Evolutionary conservation across 2,329 filamentous ascomycete genomes (phyloP), one percentile per base, ranked within the genome.

Genomic region (Atkinsonella hypoxylon): DNA sequence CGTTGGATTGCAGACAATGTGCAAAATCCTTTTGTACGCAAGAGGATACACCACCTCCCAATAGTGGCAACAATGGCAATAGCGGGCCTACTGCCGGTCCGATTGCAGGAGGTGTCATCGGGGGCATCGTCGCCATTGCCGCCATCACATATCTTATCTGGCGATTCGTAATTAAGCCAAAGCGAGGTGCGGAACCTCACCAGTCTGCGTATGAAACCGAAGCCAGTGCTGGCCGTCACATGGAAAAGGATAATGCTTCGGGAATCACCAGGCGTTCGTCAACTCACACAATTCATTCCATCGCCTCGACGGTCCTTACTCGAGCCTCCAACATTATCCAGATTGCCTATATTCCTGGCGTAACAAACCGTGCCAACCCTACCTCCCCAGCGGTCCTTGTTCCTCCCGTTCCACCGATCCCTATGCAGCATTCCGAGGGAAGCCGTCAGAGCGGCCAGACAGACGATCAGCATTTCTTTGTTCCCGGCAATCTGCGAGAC

Each of bases 321-420:
- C 83, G 93, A 55, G 93, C 93, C 46, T 97, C 93, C 62, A 98
- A 98, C 72, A 91, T 98, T 64, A 98, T 98, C 61, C 93, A 97
- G 70, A 98, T 98, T 68, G 93, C 93, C 51, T 98, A 97, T 67
- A 97, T 98, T 57, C 93, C 93, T 13, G 93, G 93, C 53, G 90
- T 97, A 61, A 96, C 89, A 54, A 96, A 96, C 70, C 81, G 91
- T 58, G 89, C 90, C 12, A 83, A 84, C 8, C 86, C 87, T 5
- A 83, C 85, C n/a, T 91, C 89, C 0, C 87, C 88, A 3, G 82
- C 81, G 39, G 72, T 89, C 18, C 78, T 91, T 47, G 86, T 94
- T 4, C 89, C 90, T n/a, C 91, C 91, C 0, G 90, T 98, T 4
- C 93, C 93, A 41, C 89, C 91, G 15, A 89, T 97, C 54, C 91